Conservation (phyloP, 768 basidiomycete genomes). For the Phlebiopsis gigantea region DNA sequence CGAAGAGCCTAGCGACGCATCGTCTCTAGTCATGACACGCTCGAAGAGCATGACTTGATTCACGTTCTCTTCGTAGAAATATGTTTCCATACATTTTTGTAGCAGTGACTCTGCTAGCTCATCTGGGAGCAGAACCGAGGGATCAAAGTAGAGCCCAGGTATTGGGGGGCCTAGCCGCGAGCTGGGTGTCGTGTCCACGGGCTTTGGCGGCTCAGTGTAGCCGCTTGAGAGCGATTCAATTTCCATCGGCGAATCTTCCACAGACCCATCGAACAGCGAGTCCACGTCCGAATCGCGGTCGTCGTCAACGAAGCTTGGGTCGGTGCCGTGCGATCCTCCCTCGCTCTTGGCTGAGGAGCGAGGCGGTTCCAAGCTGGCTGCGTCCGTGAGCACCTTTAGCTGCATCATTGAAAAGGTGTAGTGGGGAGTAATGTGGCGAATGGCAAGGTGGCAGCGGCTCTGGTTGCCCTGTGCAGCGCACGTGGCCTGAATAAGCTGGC, state of each 20-base stretch:
- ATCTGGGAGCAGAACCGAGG: conserved; percentile 42
- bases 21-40: conserved; percentile 23
- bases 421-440: too few relatives aligned
- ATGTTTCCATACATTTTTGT: conserved; percentile 49
- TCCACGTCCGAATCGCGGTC: conserved; percentile 21
- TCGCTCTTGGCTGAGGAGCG: not conserved
- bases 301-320: conserved; percentile 4
- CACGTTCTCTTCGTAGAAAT: conserved; percentile 43
- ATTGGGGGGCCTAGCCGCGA: conserved; percentile 46
- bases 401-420: not conserved
- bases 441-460: not conserved
- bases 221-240: not conserved
- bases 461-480: not conserved
- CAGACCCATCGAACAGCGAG: conserved; percentile 48
- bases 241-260: not conserved
- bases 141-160: conserved; percentile 59
- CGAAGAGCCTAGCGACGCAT: not conserved
- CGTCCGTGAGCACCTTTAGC: conserved; percentile 6
- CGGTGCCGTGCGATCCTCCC: conserved; percentile 4
- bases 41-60: conserved; percentile 92
- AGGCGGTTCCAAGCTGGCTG: not conserved
- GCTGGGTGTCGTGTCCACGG: conserved; percentile 18
- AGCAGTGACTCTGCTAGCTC: conserved; percentile 46
- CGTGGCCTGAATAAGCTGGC: not conserved
- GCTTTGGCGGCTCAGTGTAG: conserved; percentile 1